These are phyloP conservation scores for Clonostachys byssicola DNA, from an alignment of 2,329 filamentous ascomycete genomes.

Conservation along the genomic window DNA sequence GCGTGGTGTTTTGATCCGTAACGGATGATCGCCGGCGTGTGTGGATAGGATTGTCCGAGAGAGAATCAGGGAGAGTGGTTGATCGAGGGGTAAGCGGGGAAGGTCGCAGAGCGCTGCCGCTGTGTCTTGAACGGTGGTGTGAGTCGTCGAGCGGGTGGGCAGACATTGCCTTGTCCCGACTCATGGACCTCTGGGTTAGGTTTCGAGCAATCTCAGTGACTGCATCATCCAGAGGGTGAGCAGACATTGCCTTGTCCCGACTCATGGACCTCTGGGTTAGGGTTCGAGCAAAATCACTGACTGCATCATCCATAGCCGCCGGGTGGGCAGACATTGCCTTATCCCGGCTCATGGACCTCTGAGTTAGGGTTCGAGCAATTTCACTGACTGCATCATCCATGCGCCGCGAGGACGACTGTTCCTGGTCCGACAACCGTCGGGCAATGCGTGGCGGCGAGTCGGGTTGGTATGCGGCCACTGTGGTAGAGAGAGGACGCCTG, in stretches of 20 bases:
- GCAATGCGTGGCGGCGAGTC: constrained; percentile 44
- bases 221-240: no score
- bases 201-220: no score
- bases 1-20: constrained; percentile 36
- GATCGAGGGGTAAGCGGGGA: constrained; percentile 3
- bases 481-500: constrained; percentile 49
- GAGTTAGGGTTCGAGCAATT: constrained; percentile 2
- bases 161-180: constrained; percentile 27
- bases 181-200: no score
- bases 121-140: constrained; percentile 25
- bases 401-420: constrained; percentile 32
- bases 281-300: no score
- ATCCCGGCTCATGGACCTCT: background rate
- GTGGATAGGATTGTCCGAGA: constrained; percentile 17
- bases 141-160: constrained; percentile 29
- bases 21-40: constrained; percentile 35
- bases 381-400: constrained; percentile 39
- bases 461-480: constrained; percentile 40
- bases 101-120: constrained; percentile 5
- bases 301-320: constrained; percentile 1
- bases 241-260: background rate
- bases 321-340: background rate
- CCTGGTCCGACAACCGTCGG: constrained; percentile 55
- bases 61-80: constrained; percentile 35
- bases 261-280: no score